Evolutionary conservation across 805 yeast genomes (phyloP), one percentile per base, ranked within the genome.

Genomic region (Nakazawaea populi): DNA sequence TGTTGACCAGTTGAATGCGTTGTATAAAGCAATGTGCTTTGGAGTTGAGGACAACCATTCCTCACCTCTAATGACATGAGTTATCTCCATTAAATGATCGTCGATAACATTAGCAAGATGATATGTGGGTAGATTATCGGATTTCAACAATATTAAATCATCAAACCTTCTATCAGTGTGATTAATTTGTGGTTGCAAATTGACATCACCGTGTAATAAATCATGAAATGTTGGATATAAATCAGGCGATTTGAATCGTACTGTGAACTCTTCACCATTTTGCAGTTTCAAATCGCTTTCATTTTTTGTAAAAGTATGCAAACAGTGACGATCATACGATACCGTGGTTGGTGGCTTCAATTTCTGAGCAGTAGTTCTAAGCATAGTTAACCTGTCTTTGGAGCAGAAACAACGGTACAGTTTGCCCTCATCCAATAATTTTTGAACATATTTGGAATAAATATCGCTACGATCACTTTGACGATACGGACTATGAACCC

Each of bases 21-120:
- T 59, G 63, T 94, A 95, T 47, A 94, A 65, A 0, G 96, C 92
- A 44, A 90, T 75, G 61, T 94, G 99, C 59, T 91, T 92, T 2
- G 97, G 96, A 0, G 99, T 94, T 0, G 98, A 89, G 1, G 96
- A 87, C 9, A 94, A 70, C 99, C 99, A 94, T 65, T 94, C 99
- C 62, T 94, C 99, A 35, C 99, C 99, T 57, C 99, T 75, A 5
- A 94, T 82, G 7, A 94, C 99, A 66, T 94, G 97, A 0, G 97
- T 87, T 42, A 94, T 87, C 44, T 81, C 66, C 99, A 94, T 94
- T 44, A 87, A 69, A 64, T 91, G 95, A 63, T 94, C 99, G 63
- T 94, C 99, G 3, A 94, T 80, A 6, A 94, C 96, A 60, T 89
- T 92, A 12, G 99, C 99, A 61, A 94, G 84, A 67, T 94, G 99